Conservation (phyloP, 2,329 filamentous ascomycete species). For the Trichoderma aggressivum region DNA sequence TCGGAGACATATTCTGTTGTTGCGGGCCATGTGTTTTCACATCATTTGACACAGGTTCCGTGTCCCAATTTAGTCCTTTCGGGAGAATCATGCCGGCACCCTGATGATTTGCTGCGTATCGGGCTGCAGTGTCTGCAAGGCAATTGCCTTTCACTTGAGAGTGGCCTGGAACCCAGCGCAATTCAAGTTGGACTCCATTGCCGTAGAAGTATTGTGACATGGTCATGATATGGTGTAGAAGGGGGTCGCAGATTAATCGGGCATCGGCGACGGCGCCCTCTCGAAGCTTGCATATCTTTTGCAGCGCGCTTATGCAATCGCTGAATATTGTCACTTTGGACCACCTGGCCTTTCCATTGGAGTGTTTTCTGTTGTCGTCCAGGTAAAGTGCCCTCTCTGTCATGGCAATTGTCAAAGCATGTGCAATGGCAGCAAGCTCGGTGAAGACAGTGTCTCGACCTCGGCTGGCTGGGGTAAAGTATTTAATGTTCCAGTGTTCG, state of each 20-base stretch:
- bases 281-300: neutral
- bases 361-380: rapidly evolving
- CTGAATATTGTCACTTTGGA: neutral
- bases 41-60: neutral
- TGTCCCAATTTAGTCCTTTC: neutral
- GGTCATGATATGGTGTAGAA: neutral
- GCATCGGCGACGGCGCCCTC: neutral
- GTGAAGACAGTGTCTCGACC: neutral
- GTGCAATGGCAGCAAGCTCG: neutral
- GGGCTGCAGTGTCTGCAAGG: neutral
- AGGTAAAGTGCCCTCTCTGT: too few species aligned
- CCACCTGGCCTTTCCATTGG: neutral
- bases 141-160: neutral
- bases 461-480: neutral
- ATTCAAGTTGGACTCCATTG: neutral
- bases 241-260: neutral
- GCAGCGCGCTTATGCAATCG: neutral
- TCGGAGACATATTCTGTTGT: neutral
- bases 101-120: neutral
- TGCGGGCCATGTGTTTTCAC: neutral
- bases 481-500: neutral
- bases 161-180: neutral
- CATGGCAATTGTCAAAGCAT: neutral
- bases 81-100: neutral
- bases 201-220: neutral